Percentiles rank a stretch among this genome's conserved stretches.
Conservation (phyloP, 306 rosid species). For the Fragaria iinumae region DNA sequence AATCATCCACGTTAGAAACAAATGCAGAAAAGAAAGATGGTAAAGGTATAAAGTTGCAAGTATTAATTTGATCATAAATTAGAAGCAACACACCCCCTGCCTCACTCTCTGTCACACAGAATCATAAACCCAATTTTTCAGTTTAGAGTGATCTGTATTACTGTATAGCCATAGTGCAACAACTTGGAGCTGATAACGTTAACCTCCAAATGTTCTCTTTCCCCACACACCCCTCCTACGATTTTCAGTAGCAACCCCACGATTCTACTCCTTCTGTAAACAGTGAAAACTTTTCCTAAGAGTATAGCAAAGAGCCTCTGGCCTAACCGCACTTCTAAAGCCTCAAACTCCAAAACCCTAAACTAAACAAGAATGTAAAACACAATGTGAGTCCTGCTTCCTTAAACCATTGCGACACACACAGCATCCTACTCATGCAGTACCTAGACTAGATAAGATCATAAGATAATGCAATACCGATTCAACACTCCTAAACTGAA, state of each 20-base stretch:
- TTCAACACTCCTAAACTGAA: conserved; percentile 1
- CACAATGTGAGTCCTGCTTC: neutral
- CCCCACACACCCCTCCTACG: neutral
- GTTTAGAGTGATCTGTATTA: too few relatives aligned
- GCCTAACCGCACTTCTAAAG: neutral
- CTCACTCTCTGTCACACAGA: neutral
- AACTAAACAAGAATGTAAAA: conserved; percentile 3
- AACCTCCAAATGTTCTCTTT: neutral
- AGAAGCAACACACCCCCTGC: neutral
- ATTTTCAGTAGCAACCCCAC: neutral
- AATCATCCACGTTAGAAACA: neutral
- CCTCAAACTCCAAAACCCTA: conserved; percentile 12
- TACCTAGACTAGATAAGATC: neutral
- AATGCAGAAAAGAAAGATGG: neutral
- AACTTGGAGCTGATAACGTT: neutral
- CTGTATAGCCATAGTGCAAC: neutral
- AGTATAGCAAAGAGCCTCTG: neutral
- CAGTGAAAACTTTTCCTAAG: neutral
- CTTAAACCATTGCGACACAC: neutral
- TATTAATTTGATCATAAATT: neutral
- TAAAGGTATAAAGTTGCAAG: neutral
- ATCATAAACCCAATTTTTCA: neutral
- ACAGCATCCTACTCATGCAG: neutral
- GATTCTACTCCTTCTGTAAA: neutral
- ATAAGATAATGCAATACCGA: neutral